Conservation (phyloP, 192 early-diverging fungal genomes). For the Phycomyces nitens region DNA sequence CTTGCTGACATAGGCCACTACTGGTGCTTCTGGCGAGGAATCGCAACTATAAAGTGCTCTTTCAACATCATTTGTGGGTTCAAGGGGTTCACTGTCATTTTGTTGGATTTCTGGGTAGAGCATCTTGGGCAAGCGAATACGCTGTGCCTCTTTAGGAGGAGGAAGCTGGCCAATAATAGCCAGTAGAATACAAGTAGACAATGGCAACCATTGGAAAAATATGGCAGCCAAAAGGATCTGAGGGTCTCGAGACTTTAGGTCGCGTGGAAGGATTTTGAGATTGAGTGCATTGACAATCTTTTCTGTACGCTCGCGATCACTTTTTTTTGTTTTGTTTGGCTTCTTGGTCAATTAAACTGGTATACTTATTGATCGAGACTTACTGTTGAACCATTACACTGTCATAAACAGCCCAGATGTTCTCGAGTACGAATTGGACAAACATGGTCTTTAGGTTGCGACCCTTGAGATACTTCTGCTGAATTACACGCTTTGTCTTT, state of each 20-base stretch:
- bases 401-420: conserved; percentile 95
- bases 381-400: conserved; percentile 60
- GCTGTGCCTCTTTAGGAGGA: conserved; percentile 78
- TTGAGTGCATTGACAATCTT: conserved; percentile 88
- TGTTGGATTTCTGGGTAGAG: conserved; percentile 54
- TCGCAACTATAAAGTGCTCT: conserved; percentile 76
- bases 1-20: conserved; percentile 89
- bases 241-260: conserved; percentile 83
- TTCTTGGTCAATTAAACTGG: no score
- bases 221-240: conserved; percentile 72
- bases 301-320: conserved; percentile 80
- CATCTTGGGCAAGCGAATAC: conserved; percentile 72
- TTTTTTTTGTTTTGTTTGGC: conserved; percentile 1
- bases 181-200: conserved; percentile 83
- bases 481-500: conserved; percentile 88
- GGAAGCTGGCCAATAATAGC: conserved; percentile 88
- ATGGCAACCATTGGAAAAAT: conserved; percentile 93
- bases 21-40: conserved; percentile 51
- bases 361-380: no score
- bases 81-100: conserved; percentile 32
- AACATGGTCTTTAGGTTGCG: conserved; percentile 89
- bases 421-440: conserved; percentile 92
- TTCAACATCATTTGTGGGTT: conserved; percentile 59
- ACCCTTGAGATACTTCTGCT: conserved; percentile 81
- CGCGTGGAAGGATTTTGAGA: conserved; percentile 87